phyloP scores from a whole-genome alignment of 1,284 basidiomycete species.

The Ganoderma resinaceum region DNA sequence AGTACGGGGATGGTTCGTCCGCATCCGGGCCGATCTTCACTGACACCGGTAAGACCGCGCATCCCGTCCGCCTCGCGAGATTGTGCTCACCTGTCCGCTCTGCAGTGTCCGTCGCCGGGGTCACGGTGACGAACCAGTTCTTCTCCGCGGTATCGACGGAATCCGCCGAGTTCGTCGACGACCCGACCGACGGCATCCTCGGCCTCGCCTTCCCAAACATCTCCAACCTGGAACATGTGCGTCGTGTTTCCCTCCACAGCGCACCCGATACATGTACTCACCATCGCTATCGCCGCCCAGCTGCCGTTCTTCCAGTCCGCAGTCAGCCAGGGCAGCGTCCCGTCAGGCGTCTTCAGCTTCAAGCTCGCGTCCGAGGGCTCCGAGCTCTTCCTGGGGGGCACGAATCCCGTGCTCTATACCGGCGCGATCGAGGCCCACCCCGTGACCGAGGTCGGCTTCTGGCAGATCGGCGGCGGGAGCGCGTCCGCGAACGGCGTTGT shows the following conservation, averaged over 20 bases:
- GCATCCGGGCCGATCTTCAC: constrained; percentile 48
- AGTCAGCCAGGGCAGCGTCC: constrained; percentile 43
- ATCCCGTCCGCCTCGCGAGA: not conserved
- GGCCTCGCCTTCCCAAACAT: constrained; percentile 37
- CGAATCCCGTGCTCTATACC: constrained; percentile 43
- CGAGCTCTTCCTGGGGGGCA: constrained; percentile 58
- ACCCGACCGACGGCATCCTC: constrained; percentile 37
- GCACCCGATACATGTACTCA: constrained; percentile 44
- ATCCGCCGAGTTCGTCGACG: constrained; percentile 23
- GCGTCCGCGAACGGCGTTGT: constrained; percentile 28
- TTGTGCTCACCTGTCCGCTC: not conserved
- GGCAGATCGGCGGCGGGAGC: constrained; percentile 33
- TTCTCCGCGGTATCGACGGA: constrained; percentile 35
- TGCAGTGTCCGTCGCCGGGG: constrained; percentile 35
- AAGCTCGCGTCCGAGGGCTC: constrained; percentile 52
- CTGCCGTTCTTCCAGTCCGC: constrained; percentile 51
- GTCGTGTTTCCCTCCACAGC: not conserved
- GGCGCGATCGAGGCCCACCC: constrained; percentile 48
- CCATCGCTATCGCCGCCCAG: constrained; percentile 42
- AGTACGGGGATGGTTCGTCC: constrained; percentile 51
- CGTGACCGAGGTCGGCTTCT: constrained; percentile 33
- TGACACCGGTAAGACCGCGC: constrained; percentile 36
- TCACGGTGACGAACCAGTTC: constrained; percentile 30
- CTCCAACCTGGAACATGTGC: constrained; percentile 29
- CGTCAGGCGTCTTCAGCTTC: constrained; percentile 52